phyloP scores from a whole-genome alignment of 1,284 basidiomycete genomes.

The Ceratobasidium sp. region DNA sequence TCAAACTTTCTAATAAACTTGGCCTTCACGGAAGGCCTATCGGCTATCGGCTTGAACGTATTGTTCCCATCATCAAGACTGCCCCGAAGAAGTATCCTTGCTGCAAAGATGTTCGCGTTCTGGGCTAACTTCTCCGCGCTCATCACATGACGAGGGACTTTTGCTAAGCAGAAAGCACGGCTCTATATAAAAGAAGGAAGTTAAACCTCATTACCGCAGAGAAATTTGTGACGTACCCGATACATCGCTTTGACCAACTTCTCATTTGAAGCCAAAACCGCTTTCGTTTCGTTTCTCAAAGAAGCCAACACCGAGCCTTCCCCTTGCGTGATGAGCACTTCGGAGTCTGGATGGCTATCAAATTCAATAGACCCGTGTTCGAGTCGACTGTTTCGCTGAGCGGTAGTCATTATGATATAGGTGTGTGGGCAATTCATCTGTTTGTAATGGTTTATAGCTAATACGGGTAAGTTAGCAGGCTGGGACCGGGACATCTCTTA shows the following conservation, averaged over 20 bases:
- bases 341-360: not conserved
- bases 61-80: not conserved
- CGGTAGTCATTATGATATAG: not conserved
- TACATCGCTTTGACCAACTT: constrained; percentile 1
- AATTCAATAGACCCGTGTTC: not conserved
- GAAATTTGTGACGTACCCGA: not conserved
- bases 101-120: not conserved
- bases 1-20: not conserved
- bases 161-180: not conserved
- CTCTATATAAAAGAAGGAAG: not conserved
- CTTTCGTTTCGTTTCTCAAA: not conserved
- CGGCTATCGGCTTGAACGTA: not conserved
- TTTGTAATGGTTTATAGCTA: not conserved
- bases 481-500: no score
- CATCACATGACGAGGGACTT: not conserved
- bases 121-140: not conserved
- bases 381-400: not conserved
- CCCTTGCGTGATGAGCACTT: not conserved
- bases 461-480: not conserved
- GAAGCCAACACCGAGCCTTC: not conserved
- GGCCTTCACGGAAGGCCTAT: not conserved
- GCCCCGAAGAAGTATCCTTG: constrained; percentile 2
- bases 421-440: not conserved
- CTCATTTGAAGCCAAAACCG: not conserved
- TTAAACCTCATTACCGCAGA: no score